phyloP scores from a whole-genome alignment of 352 stramenopile species.

The Hyaloperonospora arabidopsidis region DNA sequence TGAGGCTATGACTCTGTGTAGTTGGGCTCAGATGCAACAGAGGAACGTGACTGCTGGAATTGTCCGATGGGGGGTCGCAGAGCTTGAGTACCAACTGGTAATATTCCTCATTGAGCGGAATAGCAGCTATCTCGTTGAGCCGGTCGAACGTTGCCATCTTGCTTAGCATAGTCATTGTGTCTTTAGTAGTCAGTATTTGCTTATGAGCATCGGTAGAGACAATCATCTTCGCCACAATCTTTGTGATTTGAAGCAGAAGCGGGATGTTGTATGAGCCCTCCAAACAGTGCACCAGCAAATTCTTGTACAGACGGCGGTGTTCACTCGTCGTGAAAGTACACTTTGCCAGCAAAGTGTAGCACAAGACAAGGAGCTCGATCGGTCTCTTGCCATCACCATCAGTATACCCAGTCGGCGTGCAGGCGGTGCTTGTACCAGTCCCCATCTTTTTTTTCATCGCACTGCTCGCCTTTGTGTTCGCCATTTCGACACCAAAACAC shows the following conservation, averaged over 20 bases:
- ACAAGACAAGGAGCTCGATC: constrained; percentile 75
- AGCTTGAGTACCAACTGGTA: constrained; percentile 71
- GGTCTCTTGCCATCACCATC: constrained; percentile 43
- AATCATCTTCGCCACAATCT: constrained; percentile 67
- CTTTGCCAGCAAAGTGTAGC: constrained; percentile 72
- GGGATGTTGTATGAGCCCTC: constrained; percentile 81
- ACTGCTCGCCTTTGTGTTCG: constrained; percentile 16
- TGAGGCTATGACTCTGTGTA: constrained; percentile 53
- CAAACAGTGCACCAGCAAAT: constrained; percentile 77
- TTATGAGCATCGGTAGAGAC: constrained; percentile 36
- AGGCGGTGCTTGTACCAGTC: constrained; percentile 11
- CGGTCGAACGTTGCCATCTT: constrained; percentile 85
- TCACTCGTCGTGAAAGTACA: constrained; percentile 67
- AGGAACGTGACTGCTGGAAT: constrained; percentile 44
- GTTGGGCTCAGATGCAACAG: constrained; percentile 66
- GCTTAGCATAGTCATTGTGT: constrained; percentile 80
- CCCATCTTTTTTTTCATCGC: constrained; percentile 41
- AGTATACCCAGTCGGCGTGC: constrained; percentile 18
- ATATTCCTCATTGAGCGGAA: constrained; percentile 77
- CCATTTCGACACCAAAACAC: constrained; percentile 21
- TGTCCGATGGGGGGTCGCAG: constrained; percentile 42
- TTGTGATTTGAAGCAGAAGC: constrained; percentile 73
- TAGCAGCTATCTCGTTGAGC: constrained; percentile 75
- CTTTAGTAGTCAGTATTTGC: constrained; percentile 76
- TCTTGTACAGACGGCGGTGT: constrained; percentile 71